Percentiles rank a stretch among this genome's conserved stretches.
Conservation (phyloP, 2,329 filamentous ascomycete species). For the Penicillium polonicum region DNA sequence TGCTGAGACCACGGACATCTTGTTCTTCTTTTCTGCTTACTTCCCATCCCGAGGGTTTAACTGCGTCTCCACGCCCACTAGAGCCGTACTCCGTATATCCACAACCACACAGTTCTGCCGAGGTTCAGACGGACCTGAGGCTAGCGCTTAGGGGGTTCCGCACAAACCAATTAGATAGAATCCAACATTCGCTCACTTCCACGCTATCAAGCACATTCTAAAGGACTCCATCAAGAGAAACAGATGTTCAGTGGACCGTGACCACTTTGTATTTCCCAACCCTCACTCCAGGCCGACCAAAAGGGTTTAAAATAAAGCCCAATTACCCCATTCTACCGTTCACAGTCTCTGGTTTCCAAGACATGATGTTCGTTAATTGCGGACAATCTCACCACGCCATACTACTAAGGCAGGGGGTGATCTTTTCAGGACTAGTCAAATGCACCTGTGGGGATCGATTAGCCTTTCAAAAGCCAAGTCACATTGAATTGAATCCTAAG, state of each 20-base stretch:
- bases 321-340: constrained; percentile 2
- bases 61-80: neutral
- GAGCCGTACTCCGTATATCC: neutral
- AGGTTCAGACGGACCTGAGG: neutral
- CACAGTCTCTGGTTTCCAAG: constrained; percentile 14
- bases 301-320: constrained; percentile 2
- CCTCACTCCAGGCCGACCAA: neutral
- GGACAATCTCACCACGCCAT: constrained; percentile 1
- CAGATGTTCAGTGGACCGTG: constrained; percentile 13
- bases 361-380: constrained; percentile 6
- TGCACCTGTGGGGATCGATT: neutral
- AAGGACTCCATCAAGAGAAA: constrained; percentile 1
- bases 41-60: neutral
- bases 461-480: neutral
- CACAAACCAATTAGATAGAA: constrained; percentile 5
- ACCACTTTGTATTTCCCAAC: neutral
- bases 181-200: constrained; percentile 1
- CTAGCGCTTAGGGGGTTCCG: neutral
- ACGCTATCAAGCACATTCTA: neutral
- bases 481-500: neutral
- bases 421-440: constrained; percentile 10
- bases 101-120: neutral
- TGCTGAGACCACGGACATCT: neutral
- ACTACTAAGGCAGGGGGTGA: constrained; percentile 19
- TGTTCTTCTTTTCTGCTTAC: neutral